phyloP scores from a whole-genome alignment of 1,284 basidiomycete species.

The Apiotrichum siamense region DNA sequence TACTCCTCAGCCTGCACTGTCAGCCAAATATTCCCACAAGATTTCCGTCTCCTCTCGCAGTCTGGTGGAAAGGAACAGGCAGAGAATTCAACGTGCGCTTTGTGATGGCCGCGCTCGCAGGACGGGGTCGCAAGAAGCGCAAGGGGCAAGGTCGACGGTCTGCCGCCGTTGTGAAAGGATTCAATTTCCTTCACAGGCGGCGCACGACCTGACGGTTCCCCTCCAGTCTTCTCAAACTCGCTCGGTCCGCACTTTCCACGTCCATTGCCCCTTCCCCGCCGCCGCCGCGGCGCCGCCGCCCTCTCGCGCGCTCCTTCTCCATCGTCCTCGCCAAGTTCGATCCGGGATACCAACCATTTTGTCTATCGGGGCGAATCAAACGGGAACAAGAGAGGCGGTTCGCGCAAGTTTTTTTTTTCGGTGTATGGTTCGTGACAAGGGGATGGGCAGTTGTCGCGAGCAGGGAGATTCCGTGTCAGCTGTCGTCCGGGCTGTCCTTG shows the following conservation, averaged over 20 bases:
- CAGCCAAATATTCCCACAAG: not conserved
- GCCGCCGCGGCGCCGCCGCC: too few species aligned
- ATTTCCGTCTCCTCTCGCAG: not conserved
- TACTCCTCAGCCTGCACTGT: slow-evolving; percentile 44
- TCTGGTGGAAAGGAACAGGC: too few species aligned
- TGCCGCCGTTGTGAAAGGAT: too few species aligned
- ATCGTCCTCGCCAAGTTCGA: not conserved
- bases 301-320: not conserved
- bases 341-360: slow-evolving; percentile 15
- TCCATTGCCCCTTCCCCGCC: too few species aligned
- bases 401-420: not conserved
- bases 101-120: too few species aligned
- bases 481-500: not conserved
- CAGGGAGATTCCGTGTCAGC: not conserved
- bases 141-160: too few species aligned
- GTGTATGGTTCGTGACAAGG: not conserved
- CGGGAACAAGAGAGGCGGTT: not conserved
- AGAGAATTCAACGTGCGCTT: too few species aligned
- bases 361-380: slow-evolving; percentile 3
- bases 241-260: too few species aligned
- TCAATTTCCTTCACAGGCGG: too few species aligned
- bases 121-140: too few species aligned
- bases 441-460: slow-evolving; percentile 6
- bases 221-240: too few species aligned
- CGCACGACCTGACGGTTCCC: too few species aligned